Base-by-base conservation (phyloP, 192 early-diverging fungal genomes). In the Backusella macrospora region DNA sequence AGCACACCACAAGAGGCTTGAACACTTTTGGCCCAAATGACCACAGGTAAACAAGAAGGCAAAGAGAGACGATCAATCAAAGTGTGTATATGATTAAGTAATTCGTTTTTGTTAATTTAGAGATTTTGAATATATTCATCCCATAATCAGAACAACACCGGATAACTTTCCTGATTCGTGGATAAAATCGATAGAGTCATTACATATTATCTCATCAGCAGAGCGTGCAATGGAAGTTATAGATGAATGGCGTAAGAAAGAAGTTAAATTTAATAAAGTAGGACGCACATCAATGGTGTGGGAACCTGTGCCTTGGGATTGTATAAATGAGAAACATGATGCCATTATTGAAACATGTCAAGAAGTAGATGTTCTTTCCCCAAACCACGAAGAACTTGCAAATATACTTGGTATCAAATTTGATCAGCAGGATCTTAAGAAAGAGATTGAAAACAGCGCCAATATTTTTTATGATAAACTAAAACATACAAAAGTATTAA, bases 311-410 rank as follows among this genome's bases (percentile, higher is more conserved):
- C 83, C 83, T 5, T 73, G 74, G 68, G 70, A 70, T 38, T 71
- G 76, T 18, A 40, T 68, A 34, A 5, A 59, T 71, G 76, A 64
- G 76, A 78, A 29, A 70, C 68, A 72, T 15, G 39, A 44, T 37
- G 26, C 39, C 64, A 49, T 34, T 21, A 21, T 29, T 12, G 5
- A 47, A 64, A 64, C 43, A 23, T 34, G 48, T 64, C 8, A n/a
- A 63, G n/a, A 59, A 14, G 65, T 80, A 14, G 71, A 80, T 70
- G 65, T 85, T 8, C 23, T 85, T 21, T 76, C 72, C n/a, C 83
- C 83, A 0, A 85, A 85, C 67, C 81, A 85, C 59, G 81, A 85
- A 65, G 83, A 85, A 49, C 74, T 77, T 4, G 83, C 81, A 1
- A 69, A 47, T 3, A 71, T 84, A 21, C 67, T 82, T 5, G 78